Percentiles rank a stretch among this genome's conserved stretches.
These are phyloP conservation scores for Aschersonia sp. DNA, from an alignment of 2,329 filamentous ascomycete genomes.

Conservation along the genomic window DNA sequence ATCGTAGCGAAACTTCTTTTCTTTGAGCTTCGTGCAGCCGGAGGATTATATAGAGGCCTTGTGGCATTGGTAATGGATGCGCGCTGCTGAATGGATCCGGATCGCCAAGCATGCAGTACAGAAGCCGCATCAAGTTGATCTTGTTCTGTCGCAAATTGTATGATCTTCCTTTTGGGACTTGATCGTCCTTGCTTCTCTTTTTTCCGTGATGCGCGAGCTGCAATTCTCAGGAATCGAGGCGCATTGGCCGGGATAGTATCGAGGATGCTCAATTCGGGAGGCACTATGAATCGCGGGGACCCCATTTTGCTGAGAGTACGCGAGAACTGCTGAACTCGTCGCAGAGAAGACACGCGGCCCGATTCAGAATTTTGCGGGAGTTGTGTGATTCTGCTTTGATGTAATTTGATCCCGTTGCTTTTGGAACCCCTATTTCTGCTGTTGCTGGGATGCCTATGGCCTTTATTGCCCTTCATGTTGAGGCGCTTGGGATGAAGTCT, in stretches of 20 bases:
- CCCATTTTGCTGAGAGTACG: neutral
- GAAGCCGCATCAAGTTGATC: slow-evolving; percentile 44
- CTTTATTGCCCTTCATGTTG: neutral
- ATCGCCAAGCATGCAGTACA: slow-evolving; percentile 39
- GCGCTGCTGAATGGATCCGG: slow-evolving; percentile 33
- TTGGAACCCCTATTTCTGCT: too few species aligned
- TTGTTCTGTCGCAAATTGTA: slow-evolving; percentile 43
- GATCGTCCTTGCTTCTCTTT: slow-evolving; percentile 35
- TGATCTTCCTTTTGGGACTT: slow-evolving; percentile 39
- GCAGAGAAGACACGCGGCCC: neutral
- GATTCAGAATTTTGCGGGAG: slow-evolving; percentile 8
- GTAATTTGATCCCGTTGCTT: neutral
- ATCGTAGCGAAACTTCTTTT: neutral
- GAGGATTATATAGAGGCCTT: neutral
- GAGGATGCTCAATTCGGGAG: slow-evolving; percentile 44
- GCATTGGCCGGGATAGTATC: slow-evolving; percentile 39
- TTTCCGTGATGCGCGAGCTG: slow-evolving; percentile 39
- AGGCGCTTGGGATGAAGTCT: slow-evolving; percentile 22
- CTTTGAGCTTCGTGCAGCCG: too few species aligned
- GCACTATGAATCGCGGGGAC: slow-evolving; percentile 2
- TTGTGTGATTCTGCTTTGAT: slow-evolving; percentile 19
- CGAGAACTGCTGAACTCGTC: neutral
- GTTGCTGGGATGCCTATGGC: too few species aligned
- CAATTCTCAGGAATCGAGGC: slow-evolving; percentile 45
- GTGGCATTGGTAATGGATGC: slow-evolving; percentile 12